Base-by-base conservation (phyloP, 768 basidiomycete species). In the Sutorius australiensis region DNA sequence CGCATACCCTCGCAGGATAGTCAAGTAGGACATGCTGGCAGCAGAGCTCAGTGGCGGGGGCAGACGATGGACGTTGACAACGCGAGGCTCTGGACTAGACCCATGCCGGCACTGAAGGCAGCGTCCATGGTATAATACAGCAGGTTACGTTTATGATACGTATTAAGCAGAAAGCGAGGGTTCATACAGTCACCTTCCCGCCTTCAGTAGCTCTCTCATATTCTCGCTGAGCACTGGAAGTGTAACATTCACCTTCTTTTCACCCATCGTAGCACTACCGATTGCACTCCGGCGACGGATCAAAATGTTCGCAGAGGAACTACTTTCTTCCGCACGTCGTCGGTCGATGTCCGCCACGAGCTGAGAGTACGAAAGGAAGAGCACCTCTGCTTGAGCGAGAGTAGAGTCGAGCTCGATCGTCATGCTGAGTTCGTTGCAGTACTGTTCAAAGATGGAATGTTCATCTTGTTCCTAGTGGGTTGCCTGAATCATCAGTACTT, bases 361-460 rank as follows among this genome's bases (percentile, higher is more conserved):
- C 62, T 90, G 87, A 12, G 85, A 76, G 74, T 97, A 98, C 1
- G 93, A 93, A 2, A 95, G 78, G 78, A 92, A 98, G 19, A 99
- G 79, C 14, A 98, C 94, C 71, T 99, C 97, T 10, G 95, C 97
- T 72, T 98, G 97, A 0, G 92, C 88, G 9, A 99, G 80, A 17
- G 97, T 95, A 1, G 87, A 84, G 67, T 97, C 89, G n/a, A 98
- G 81, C 67, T 98, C 97, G 60, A 99, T 95, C 47, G 93, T 92
- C 87, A 92, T 92, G 71, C 88, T 91, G 56, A 95, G 82, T 61
- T 95, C 92, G 64, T 95, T 95, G 75, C 90, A 92, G 62, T 95
- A 97, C 86, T 65, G 36, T 12, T 32, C 88, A 59, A 32, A 40
- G 31, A 54, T 30, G 30, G 53, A 2, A 30, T 6, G 38, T 48